Evolutionary conservation across 805 yeast genomes (phyloP).

Genomic region (Ogataea trehalophila): DNA sequence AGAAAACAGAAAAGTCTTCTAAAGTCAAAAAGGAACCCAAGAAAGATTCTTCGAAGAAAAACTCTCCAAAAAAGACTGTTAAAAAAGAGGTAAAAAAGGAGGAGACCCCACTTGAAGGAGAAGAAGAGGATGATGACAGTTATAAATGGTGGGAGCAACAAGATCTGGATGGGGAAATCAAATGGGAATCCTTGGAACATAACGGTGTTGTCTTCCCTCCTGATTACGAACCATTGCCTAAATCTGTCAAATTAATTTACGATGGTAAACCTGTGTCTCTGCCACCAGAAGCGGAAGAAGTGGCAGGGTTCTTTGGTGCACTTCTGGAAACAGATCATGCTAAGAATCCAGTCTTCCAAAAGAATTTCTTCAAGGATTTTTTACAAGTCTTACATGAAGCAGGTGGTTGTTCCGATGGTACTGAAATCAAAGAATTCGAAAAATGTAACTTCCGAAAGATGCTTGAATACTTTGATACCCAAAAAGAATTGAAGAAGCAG

Average conservation of each 20-base stretch:
- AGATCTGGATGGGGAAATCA: constrained; percentile 65
- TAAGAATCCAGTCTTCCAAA: constrained; percentile 76
- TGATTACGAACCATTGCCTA: constrained; percentile 79
- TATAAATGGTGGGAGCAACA: constrained; percentile 82
- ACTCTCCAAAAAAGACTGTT: constrained; percentile 6
- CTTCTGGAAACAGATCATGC: constrained; percentile 86
- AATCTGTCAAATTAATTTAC: constrained; percentile 67
- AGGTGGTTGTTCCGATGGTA: constrained; percentile 52
- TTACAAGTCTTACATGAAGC: constrained; percentile 57
- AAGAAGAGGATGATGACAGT: constrained; percentile 50
- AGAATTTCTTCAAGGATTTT: constrained; percentile 84
- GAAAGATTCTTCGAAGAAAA: constrained; percentile 3
- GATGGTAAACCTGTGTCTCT: constrained; percentile 71
- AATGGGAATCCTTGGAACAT: constrained; percentile 86
- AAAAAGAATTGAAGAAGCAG: constrained; percentile 67
- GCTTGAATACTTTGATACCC: constrained; percentile 61
- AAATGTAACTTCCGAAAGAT: constrained; percentile 78
- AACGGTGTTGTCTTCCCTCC: constrained; percentile 94
- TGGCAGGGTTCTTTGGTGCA: constrained; percentile 92
- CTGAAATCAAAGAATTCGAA: constrained; percentile 50
- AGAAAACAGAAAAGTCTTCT: not conserved
- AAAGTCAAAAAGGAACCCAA: constrained; percentile 14
- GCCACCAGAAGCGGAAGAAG: constrained; percentile 87
- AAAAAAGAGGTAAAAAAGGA: constrained; percentile 4
- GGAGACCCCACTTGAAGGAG: constrained; percentile 23